A percentile compares a stretch with the other conserved stretches of the same genome.
These are phyloP conservation scores for Xylariaceae sp. DNA, from an alignment of 2,329 filamentous ascomycete genomes.

Conservation along the genomic window DNA sequence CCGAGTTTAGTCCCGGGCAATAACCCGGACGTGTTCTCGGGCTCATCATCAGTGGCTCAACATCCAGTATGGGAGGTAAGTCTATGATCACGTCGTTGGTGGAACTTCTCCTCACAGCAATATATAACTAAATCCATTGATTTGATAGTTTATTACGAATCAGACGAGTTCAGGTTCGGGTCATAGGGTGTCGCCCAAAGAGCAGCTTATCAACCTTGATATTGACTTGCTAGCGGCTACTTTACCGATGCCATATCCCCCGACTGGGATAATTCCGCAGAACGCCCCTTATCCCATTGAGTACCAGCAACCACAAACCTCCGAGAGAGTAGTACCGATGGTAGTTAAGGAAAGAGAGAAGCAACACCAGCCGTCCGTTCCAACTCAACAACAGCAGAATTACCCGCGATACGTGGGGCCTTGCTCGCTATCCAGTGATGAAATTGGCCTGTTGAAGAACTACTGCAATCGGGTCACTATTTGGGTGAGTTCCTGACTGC, in stretches of 20 bases:
- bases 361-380: background rate
- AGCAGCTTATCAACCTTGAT: too few relatives aligned
- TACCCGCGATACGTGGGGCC: conserved; percentile 7
- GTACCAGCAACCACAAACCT: background rate
- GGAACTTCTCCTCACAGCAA: too few relatives aligned
- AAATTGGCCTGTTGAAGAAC: conserved; percentile 16
- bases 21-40: background rate
- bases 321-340: background rate
- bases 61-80: too few relatives aligned
- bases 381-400: background rate
- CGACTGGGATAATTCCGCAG: too few relatives aligned
- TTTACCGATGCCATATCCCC: too few relatives aligned
- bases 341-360: background rate
- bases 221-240: too few relatives aligned
- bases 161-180: too few relatives aligned
- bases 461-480: conserved; percentile 14
- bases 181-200: too few relatives aligned
- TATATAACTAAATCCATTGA: too few relatives aligned
- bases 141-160: too few relatives aligned
- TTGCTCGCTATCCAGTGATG: conserved; percentile 11
- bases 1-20: background rate
- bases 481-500: conserved; percentile 12
- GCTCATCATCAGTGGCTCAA: too few relatives aligned
- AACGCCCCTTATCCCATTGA: background rate
- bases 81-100: too few relatives aligned